Conservation (phyloP, 2,329 filamentous ascomycete species). For the Penicillium sp. region DNA sequence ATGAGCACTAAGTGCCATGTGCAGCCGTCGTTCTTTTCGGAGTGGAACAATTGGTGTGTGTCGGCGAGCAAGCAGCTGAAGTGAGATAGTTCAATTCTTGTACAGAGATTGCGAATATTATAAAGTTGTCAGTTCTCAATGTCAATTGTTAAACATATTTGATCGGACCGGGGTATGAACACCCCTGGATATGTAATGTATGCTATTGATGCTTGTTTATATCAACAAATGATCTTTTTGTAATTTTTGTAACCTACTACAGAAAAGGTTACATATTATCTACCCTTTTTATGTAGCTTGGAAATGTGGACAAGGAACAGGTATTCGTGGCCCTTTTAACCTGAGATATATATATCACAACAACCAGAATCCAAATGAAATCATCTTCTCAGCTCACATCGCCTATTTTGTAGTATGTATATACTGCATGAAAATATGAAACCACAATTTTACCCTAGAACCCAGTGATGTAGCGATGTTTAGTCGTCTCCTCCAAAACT, state of each 20-base stretch:
- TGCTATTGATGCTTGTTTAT: background rate
- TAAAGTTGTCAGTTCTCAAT: background rate
- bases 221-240: no score
- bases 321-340: no score
- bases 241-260: background rate
- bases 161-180: background rate
- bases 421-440: background rate
- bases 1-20: conserved; percentile 58
- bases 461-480: conserved; percentile 55
- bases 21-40: conserved; percentile 65
- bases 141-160: background rate
- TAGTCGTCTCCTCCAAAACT: conserved; percentile 56
- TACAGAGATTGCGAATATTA: background rate
- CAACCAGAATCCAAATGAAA: no score
- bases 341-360: no score
- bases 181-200: background rate
- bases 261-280: no score
- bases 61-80: conserved; percentile 45
- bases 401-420: background rate
- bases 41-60: conserved; percentile 72
- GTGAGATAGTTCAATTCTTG: background rate
- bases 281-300: no score
- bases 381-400: no score
- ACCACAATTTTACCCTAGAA: conserved; percentile 20
- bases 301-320: no score